Evolutionary conservation across 805 yeast genomes (phyloP), one percentile per base, ranked within the genome.

Genomic region (Yamadazyma scolyti): DNA sequence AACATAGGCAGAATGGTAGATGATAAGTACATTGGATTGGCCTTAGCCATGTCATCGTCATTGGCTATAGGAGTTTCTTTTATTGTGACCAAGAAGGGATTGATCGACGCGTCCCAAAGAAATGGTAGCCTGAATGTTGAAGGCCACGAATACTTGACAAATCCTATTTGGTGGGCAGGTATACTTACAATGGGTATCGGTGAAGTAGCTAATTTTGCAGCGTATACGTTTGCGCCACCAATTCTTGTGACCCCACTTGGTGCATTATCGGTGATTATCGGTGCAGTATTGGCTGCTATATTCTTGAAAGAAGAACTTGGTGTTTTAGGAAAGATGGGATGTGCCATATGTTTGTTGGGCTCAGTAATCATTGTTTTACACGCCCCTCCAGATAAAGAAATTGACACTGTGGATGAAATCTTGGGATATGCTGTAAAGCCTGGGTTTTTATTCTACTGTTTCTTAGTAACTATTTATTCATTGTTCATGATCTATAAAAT

Each of bases 91-190:
- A 87, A 87, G 56, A 80, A 82, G 52, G 96, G 96, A 8, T 72
- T 88, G 17, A 73, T 78, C 54, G 79, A 79, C 36, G 82, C 90
- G 2, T 69, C 82, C 10, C 65, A 69, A 36, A 63, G 70, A 25
- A 77, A 77, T 35, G 86, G 86, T 2, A 66, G 71, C 20, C 32
- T 30, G 15, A 56, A 47, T 34, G 86, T 81, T 17, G 83, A 83
- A 37, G 87, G 88, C n/a, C 77, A 69, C 50, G 78, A 82, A 47
- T 87, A 87, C 52, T 62, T 87, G 41, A 77, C 73, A 43, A 86
- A 83, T 54, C 96, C 96, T 9, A 74, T 85, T 22, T 87, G 96
- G 96, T 84, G 95, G 85, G 84, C 90, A 1, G 96, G 96, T 9
- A 88, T 88, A 72, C 49, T 78, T 18, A 78, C 94, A 28, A 80